Percentiles rank a stretch among this genome's conserved stretches.
Evolutionary conservation across 129 eudicot genomes (phyloP).

Genomic region (Heracleum sosnowskyi): DNA sequence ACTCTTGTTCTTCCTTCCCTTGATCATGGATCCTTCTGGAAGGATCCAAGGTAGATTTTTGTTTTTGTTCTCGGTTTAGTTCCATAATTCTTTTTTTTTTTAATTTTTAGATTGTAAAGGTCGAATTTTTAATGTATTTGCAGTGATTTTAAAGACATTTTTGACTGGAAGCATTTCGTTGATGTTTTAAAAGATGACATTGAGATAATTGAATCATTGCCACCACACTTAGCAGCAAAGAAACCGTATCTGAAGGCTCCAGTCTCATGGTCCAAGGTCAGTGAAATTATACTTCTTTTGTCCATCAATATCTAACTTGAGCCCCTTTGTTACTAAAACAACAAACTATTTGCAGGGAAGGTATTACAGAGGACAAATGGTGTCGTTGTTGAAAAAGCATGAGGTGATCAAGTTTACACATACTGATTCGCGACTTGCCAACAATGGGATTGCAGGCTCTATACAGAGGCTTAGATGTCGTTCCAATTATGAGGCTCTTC

Average conservation of each 20-base stretch:
- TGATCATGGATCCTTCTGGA: conserved; percentile 18
- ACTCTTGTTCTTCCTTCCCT: conserved; percentile 17
- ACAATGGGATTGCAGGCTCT: conserved; percentile 58
- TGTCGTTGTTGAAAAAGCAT: conserved; percentile 40
- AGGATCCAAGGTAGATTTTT: conserved; percentile 14
- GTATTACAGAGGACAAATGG: conserved; percentile 71
- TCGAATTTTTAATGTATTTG: background rate
- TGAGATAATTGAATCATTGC: conserved; percentile 50
- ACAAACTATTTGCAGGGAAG: conserved; percentile 27
- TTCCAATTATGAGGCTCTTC: conserved; percentile 72
- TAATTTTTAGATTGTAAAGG: background rate
- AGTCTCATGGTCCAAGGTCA: conserved; percentile 14
- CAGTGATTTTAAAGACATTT: conserved; percentile 80
- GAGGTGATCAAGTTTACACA: conserved; percentile 80
- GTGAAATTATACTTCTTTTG: background rate
- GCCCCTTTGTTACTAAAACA: background rate
- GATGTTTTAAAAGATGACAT: conserved; percentile 11
- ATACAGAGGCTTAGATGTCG: conserved; percentile 86
- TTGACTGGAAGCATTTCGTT: conserved; percentile 13
- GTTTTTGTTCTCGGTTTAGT: background rate
- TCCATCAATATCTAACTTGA: background rate
- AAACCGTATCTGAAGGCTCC: conserved; percentile 13
- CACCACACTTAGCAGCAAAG: conserved; percentile 5
- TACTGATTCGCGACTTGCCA: conserved; percentile 78
- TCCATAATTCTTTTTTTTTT: background rate